Evolutionary conservation across 2,329 filamentous ascomycete species (phyloP).

Genomic region (Cercospora brassicicola): DNA sequence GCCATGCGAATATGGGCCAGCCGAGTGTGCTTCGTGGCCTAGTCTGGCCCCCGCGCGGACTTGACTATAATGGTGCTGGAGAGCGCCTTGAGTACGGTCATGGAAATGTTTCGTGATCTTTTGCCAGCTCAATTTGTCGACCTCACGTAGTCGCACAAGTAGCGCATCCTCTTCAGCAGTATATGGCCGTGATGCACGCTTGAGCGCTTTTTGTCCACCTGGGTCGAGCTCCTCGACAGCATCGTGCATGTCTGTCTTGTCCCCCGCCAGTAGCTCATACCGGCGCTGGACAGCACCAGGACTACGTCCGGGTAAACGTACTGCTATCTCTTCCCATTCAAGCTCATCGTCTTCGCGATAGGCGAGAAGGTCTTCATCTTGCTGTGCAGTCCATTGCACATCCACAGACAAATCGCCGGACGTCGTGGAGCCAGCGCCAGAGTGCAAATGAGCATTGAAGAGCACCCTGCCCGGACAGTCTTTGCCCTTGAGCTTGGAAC

Average conservation of each 20-base stretch:
- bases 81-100: not conserved
- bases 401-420: not conserved
- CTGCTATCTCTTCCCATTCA: constrained; percentile 32
- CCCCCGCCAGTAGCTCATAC: constrained; percentile 23
- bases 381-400: constrained; percentile 36
- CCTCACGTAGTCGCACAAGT: constrained; percentile 19
- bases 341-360: constrained; percentile 33
- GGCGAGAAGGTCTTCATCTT: constrained; percentile 42
- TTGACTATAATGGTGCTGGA: constrained; percentile 1
- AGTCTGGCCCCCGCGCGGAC: not conserved
- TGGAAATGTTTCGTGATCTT: constrained; percentile 10
- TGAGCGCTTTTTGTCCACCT: not conserved
- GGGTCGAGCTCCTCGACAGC: not conserved
- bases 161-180: constrained; percentile 16
- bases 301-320: constrained; percentile 20
- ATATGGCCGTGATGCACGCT: not conserved
- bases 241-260: not conserved
- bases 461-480: constrained; percentile 37
- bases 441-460: constrained; percentile 20
- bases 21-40: not conserved
- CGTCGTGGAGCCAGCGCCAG: not conserved
- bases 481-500: constrained; percentile 13
- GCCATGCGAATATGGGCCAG: not conserved
- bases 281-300: constrained; percentile 22
- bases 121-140: constrained; percentile 14